Evolutionary conservation across 2,329 filamentous ascomycete genomes (phyloP), one percentile per base, ranked within the genome.

Genomic region (Venturia pyrina): DNA sequence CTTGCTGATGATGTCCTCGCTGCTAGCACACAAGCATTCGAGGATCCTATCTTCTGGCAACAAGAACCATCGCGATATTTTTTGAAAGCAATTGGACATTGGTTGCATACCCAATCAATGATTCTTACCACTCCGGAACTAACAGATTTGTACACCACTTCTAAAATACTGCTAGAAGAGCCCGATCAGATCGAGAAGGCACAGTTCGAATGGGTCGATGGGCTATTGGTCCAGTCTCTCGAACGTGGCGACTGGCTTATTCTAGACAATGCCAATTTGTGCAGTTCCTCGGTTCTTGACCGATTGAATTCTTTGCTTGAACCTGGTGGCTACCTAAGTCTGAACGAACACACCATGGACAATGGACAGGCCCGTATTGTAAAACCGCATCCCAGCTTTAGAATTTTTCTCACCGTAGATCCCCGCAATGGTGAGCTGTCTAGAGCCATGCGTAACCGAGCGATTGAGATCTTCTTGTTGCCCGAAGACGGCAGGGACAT

Each of bases 221-320:
- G 96, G 66, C 85, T 96, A 61, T 87, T 99, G 56, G 89, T 98
- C 61, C 89, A 92, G 71, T 93, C 95, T 53, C 81, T 98, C 13
- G 84, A 96, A 72, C 82, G 88, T 70, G 95, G 95, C 17, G 85
- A 92, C 68, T 99, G 95, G 95, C 82, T 99, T 21, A 88, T 99
- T 13, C 85, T 99, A 28, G 95, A 99, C 76, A 97, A 99, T 76
- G 95, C 96, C 67, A 99, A 99, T 72, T 83, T 99, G 66, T 99
- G 96, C 78, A 97, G 89, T 72, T 89, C 93, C 32, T 96, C 93
- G 7, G 95, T 99, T 0, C 83, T 99, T 11, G 95, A 99, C 76
- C 85, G 96, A 68, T 80, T 99, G 63, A 99, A 99, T 75, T 98
- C 95, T 0, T 80, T 99, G 10, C 87, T 98, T 8, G 95, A 99